Evolutionary conservation across 345 rosid species (phyloP).

Genomic region (Lumnitzera racemosa): DNA sequence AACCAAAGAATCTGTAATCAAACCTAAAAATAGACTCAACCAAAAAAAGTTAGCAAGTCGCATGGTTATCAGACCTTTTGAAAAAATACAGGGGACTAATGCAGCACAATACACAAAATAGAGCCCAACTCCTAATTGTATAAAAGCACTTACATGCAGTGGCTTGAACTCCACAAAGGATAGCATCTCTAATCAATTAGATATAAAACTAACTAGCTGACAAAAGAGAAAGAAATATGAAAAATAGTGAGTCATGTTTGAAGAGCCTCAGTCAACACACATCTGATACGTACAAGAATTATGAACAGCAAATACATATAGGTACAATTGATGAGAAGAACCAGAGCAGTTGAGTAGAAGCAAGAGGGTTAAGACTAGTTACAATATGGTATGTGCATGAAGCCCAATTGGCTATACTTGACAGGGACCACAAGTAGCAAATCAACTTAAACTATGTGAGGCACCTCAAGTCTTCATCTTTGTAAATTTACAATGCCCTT

Average conservation of each 20-base stretch:
- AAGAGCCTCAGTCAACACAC: slow-evolving; percentile 2
- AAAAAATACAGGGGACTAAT: no score
- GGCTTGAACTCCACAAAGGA: no score
- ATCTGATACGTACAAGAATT: slow-evolving; percentile 15
- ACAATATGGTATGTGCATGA: slow-evolving; percentile 33
- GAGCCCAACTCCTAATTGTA: no score
- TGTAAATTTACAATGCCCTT: slow-evolving; percentile 50
- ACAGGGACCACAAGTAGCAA: slow-evolving; percentile 32
- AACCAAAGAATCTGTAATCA: no score
- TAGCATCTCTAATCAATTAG: no score
- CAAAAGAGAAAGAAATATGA: neutral
- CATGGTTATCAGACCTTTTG: no score
- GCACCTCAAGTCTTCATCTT: slow-evolving; percentile 34
- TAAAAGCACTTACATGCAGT: no score
- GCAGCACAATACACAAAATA: no score
- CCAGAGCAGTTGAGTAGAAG: slow-evolving; percentile 11
- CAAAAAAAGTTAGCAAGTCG: no score
- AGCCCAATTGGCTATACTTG: slow-evolving; percentile 41
- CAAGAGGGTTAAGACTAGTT: slow-evolving; percentile 15
- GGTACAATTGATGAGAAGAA: slow-evolving; percentile 13
- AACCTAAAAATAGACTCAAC: no score
- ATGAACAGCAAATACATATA: slow-evolving; percentile 6
- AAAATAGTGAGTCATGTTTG: neutral
- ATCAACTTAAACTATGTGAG: slow-evolving; percentile 30
- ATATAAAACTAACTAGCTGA: no score